Conservation (phyloP, 139 green algal genomes). For the Auxenochlorella protothecoides region DNA sequence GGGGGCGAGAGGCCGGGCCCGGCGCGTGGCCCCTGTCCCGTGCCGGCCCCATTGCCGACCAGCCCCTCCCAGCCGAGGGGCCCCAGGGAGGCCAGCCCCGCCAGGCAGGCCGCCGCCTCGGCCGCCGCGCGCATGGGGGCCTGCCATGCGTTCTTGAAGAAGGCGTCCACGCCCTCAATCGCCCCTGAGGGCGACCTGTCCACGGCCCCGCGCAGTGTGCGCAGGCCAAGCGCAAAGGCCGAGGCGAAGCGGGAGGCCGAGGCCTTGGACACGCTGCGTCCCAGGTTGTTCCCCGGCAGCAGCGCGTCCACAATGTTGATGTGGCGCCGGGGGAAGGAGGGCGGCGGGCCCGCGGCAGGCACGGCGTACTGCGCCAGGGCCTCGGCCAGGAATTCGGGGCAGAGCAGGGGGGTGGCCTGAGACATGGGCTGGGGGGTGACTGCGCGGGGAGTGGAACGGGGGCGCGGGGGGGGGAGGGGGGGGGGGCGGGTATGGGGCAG, state of each 20-base stretch:
- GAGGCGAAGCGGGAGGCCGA: constrained; percentile 66
- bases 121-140: constrained; percentile 16
- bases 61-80: background rate
- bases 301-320: constrained; percentile 94
- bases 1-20: no score
- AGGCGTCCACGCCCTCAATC: constrained; percentile 15
- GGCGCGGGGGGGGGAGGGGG: constrained; percentile 7
- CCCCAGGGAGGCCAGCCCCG: constrained; percentile 18
- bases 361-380: background rate
- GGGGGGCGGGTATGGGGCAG: constrained; percentile 6
- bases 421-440: background rate
- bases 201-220: constrained; percentile 33
- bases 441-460: no score
- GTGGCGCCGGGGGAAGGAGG: constrained; percentile 40
- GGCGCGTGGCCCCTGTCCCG: no score
- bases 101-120: background rate
- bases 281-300: constrained; percentile 91
- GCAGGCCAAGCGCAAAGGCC: constrained; percentile 56
- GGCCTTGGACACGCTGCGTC: constrained; percentile 67
- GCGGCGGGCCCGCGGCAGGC: background rate
- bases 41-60: no score
- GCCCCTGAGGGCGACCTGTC: constrained; percentile 19
- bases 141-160: constrained; percentile 30
- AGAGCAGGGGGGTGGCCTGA: background rate
- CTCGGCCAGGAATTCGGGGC: background rate